Percentiles rank a stretch among this genome's conserved stretches.
phyloP scores from a whole-genome alignment of 2,329 filamentous ascomycete genomes.

The Hymenoscyphus occultus region DNA sequence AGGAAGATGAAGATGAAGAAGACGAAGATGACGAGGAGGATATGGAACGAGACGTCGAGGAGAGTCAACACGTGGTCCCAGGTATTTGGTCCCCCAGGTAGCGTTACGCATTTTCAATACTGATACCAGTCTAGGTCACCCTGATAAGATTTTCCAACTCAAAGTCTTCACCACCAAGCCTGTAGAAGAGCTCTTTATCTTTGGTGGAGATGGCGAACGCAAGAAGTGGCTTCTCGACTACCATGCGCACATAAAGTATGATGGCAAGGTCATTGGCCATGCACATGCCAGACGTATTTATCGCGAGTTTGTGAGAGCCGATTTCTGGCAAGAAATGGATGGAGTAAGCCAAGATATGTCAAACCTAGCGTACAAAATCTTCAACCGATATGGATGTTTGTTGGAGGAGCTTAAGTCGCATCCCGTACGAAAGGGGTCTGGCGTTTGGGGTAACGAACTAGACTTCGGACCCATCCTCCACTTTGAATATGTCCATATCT shows the following conservation, averaged over 20 bases:
- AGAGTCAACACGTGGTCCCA: not conserved
- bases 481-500: conserved; percentile 23
- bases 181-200: not conserved
- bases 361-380: conserved; percentile 38
- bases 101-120: not conserved
- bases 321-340: conserved; percentile 39
- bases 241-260: conserved; percentile 11
- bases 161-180: not conserved
- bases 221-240: conserved; percentile 6
- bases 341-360: conserved; percentile 31
- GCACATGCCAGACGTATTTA: conserved; percentile 30
- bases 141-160: not conserved
- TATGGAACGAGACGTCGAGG: not conserved
- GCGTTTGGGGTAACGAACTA: conserved; percentile 34
- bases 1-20: not conserved
- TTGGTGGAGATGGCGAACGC: not conserved
- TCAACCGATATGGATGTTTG: conserved; percentile 40
- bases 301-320: conserved; percentile 26
- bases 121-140: not conserved
- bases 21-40: no score
- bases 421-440: conserved; percentile 30
- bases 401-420: conserved; percentile 36
- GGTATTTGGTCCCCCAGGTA: not conserved
- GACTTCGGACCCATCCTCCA: conserved; percentile 33
- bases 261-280: conserved; percentile 24